Base-by-base conservation (phyloP, 176 grass and related monocot species). In the Coix lacrymajobi region DNA sequence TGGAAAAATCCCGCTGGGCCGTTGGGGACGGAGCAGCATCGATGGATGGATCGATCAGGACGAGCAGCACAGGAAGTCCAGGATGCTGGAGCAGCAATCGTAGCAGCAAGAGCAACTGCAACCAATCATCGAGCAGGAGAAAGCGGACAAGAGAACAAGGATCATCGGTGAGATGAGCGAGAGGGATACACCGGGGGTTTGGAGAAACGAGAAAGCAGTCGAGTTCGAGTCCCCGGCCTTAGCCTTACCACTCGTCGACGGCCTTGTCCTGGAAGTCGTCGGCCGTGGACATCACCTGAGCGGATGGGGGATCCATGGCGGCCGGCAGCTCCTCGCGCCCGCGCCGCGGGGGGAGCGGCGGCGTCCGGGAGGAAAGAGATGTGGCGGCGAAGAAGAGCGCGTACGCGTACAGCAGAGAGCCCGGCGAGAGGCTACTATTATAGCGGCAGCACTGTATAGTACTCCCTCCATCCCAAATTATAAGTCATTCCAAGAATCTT, bases 81-180 rank as follows among this genome's bases (percentile, higher is more conserved):
- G 83, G 75, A 92, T 87, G 76, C 64, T 83, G 72, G 87, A 85
- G 71, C 84, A 92, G 87, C 92, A 90, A 4, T 95, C 92, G 17
- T 83, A 92, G 73, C 73, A 95, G 80, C 92, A 92, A 40, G 90
- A 89, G 26, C 92, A 95, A 24, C 92, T 95, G 85, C 69, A 90
- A 19, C 26, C 15, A 79, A 13, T 48, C 46, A 40, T 40, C 1
- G 1, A 17, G 0, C 5, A 41, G 11, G 19, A 22, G 16, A 25
- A 48, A 79, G 64, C 20, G 19, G 20, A 22, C 2, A 51, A 30
- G 58, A 79, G 17, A 43, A n/a, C n/a, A n/a, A 58, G 29, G 8
- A 11, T 7, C 36, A 11, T 7, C 36, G 19, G 6, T 22, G 63
- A 8, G n/a, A n/a, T n/a, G n/a, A n/a, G n/a, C n/a, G n/a, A n/a